Conservation (phyloP, 225 moss, liverwort and hornwort genomes). For the Lunularia cruciata region DNA sequence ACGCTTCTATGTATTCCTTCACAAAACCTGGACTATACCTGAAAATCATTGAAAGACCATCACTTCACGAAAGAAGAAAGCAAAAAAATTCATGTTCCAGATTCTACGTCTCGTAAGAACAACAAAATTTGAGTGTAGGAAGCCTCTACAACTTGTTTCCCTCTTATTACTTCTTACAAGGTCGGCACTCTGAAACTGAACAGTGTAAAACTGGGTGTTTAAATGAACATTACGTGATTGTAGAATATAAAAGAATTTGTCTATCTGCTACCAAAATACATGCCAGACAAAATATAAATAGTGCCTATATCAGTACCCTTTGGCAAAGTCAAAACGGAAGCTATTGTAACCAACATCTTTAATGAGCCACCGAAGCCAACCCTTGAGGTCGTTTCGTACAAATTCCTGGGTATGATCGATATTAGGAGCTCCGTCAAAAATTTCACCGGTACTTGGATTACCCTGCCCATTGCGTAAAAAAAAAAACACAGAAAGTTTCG, state of each 20-base stretch:
- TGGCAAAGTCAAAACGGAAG: conserved; percentile 88
- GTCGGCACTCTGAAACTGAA: too few species aligned
- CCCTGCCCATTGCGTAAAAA: conserved; percentile 44
- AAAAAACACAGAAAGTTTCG: too few species aligned
- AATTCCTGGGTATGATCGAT: conserved; percentile 93
- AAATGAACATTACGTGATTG: too few species aligned
- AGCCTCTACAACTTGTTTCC: too few species aligned
- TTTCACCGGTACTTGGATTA: conserved; percentile 78
- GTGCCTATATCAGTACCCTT: conserved; percentile 55
- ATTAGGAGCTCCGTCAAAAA: conserved; percentile 92
- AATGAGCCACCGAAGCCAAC: conserved; percentile 81
- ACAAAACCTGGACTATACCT: conserved; percentile 80
- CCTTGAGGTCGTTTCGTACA: conserved; percentile 80
- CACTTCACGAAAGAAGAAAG: conserved; percentile 6
- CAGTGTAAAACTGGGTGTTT: too few species aligned
- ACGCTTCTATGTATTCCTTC: conserved; percentile 76
- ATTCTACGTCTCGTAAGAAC: too few species aligned
- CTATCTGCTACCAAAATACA: background rate
- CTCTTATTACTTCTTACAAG: too few species aligned
- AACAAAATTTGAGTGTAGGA: too few species aligned
- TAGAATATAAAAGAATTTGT: background rate
- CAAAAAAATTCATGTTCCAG: too few species aligned
- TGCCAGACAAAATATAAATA: background rate
- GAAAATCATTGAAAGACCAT: conserved; percentile 12
- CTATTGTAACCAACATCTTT: conserved; percentile 79